Evolutionary conservation across 257 asterid genomes (phyloP).

Genomic region (Nicotiana knightiana): DNA sequence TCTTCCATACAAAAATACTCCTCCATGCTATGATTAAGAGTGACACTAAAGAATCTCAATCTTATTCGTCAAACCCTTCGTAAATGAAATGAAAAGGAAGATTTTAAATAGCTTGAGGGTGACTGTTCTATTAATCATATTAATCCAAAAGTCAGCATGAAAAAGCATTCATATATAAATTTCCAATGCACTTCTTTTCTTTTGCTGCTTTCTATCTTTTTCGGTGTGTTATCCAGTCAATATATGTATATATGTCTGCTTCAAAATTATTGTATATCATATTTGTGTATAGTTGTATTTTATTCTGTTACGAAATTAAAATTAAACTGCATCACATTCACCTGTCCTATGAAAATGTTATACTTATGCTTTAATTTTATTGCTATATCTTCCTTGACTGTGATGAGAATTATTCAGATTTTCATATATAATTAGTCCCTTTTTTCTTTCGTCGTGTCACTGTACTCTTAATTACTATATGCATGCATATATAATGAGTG

Average conservation of each 20-base stretch:
- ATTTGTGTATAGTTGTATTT: not conserved
- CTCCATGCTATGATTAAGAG: slow-evolving; percentile 52
- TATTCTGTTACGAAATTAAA: not conserved
- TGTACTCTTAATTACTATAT: not conserved
- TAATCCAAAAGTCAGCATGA: slow-evolving; percentile 9
- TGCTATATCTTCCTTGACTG: not conserved
- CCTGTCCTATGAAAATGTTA: not conserved
- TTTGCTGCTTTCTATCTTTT: not conserved
- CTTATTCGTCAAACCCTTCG: slow-evolving; percentile 36
- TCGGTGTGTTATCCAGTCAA: not conserved
- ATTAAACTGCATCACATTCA: not conserved
- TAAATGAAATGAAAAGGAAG: slow-evolving; percentile 34
- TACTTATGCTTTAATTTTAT: not conserved
- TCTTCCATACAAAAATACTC: not conserved
- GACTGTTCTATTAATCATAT: slow-evolving; percentile 22
- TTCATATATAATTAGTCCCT: not conserved
- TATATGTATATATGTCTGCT: not conserved
- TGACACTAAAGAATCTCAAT: slow-evolving; percentile 44
- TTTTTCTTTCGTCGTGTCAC: not conserved
- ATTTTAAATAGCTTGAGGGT: slow-evolving; percentile 21
- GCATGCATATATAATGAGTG: not conserved
- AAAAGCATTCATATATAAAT: not conserved
- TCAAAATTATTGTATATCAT: not conserved
- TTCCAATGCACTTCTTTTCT: not conserved
- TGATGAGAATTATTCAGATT: not conserved